Evolutionary conservation across 257 asterid species (phyloP), one percentile per base, ranked within the genome.

Genomic region (Voacanga thouarsii): DNA sequence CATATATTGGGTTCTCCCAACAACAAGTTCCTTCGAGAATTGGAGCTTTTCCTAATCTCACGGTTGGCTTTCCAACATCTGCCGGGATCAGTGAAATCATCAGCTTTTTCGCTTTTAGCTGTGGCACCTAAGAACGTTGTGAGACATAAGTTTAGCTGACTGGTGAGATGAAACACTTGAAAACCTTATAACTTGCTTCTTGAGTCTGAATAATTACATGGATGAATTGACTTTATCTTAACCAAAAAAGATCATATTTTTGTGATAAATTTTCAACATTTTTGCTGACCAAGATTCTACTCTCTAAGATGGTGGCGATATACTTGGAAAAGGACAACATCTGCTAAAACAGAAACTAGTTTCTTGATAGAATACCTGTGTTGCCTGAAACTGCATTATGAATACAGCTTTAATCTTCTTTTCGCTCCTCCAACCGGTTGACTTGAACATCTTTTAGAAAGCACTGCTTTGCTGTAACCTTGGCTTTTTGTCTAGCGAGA

Each of bases 61-160:
- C 92, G 0, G 98, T 89, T 37, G 97, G 92, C 89, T 89, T 94
- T 75, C 97, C 98, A n/a, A 85, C 91, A 50, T 88, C 98, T 18
- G 91, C 97, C 6, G 98, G 98, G 82, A 89, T 93, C 84, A 94
- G 83, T 68, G 98, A 91, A 70, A 94, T 85, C 90, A 86, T 88
- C 74, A 94, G 90, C 80, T 84, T 85, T 80, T 94, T 94, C 3
- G 92, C 87, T 80, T 92, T 94, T n/a, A 92, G 80, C 86, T 83
- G 89, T 41, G 98, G 98, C 87, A 94, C 97, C 98, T 94, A 92
- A 72, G 49, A 80, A 77, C 18, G 43, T 78, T 63, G 76, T 77
- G 47, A 81, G 41, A 39, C 69, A 72, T 47, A 33, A 66, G 75
- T 77, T 75, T 12, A 8, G 64, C 64, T 79, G 30, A 24, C 77